phyloP scores from a whole-genome alignment of 2,329 filamentous ascomycete genomes.

The Cladophialophora chaetospira region DNA sequence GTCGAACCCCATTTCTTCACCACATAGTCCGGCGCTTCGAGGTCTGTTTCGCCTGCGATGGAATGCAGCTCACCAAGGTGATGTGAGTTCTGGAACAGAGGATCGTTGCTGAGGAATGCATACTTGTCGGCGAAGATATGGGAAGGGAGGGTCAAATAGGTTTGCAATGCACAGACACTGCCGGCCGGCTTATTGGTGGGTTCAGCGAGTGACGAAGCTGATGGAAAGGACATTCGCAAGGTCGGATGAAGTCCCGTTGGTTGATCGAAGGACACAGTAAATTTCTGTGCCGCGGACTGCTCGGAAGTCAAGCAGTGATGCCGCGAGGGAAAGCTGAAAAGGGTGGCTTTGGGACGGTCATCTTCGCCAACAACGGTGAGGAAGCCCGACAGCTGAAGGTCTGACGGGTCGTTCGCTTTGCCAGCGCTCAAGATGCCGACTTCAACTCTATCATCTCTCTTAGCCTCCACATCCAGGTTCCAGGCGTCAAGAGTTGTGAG shows the following conservation, averaged over 20 bases:
- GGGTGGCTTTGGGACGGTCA: conserved; percentile 67
- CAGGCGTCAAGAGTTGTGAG: conserved; percentile 42
- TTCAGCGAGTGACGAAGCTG: conserved; percentile 51
- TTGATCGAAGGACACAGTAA: conserved; percentile 63
- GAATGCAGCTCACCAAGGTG: conserved; percentile 70
- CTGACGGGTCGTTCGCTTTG: conserved; percentile 61
- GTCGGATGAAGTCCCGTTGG: conserved; percentile 85
- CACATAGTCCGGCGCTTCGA: conserved; percentile 86
- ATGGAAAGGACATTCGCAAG: conserved; percentile 66
- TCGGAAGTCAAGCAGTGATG: conserved; percentile 62
- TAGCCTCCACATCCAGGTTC: conserved; percentile 43
- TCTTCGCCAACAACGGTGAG: conserved; percentile 78
- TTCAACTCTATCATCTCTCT: conserved; percentile 55
- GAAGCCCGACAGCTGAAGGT: conserved; percentile 76
- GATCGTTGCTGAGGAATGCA: conserved; percentile 62
- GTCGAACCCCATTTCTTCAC: conserved; percentile 76
- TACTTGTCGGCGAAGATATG: conserved; percentile 84
- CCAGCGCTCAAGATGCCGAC: conserved; percentile 76
- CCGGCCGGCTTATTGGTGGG: conserved; percentile 45
- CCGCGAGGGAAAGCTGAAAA: conserved; percentile 82
- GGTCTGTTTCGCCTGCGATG: conserved; percentile 75
- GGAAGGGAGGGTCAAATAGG: conserved; percentile 80
- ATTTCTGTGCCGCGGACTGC: conserved; percentile 50
- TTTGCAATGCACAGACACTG: conserved; percentile 70
- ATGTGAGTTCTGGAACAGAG: conserved; percentile 76